Evolutionary conservation across 495 filamentous ascomycete genomes (phyloP).

Genomic region (Thermochaetoides thermophila): DNA sequence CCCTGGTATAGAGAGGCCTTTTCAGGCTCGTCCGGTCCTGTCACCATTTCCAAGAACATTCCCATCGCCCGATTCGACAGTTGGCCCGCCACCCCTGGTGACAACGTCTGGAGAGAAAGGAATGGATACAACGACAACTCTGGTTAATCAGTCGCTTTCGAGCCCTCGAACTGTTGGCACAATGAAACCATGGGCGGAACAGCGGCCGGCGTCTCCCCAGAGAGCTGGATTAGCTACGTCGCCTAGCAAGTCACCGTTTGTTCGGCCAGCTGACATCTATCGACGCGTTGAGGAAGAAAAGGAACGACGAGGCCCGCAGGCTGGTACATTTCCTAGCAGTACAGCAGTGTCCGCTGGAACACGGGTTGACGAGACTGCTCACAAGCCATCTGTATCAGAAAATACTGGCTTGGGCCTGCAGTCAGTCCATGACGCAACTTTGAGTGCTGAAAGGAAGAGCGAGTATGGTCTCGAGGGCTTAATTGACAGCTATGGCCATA

Average conservation of each 20-base stretch:
- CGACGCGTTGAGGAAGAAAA: conserved; percentile 47
- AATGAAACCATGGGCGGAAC: conserved; percentile 15
- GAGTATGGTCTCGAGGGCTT: conserved; percentile 38
- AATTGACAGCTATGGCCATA: conserved; percentile 11
- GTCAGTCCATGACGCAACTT: conserved; percentile 29
- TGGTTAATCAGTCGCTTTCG: conserved; percentile 7
- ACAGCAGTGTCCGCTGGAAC: no score
- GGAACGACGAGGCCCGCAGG: conserved; percentile 34
- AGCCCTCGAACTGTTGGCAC: conserved; percentile 1
- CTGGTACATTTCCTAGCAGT: no score
- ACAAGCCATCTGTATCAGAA: background rate
- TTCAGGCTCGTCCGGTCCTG: no score
- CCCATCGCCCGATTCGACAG: no score
- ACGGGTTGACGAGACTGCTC: no score
- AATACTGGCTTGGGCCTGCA: conserved; percentile 7
- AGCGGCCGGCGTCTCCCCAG: conserved; percentile 22
- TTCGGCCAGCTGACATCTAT: conserved; percentile 70
- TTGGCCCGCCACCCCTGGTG: no score
- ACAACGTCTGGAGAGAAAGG: no score
- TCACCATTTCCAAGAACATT: no score
- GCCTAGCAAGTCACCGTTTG: conserved; percentile 40
- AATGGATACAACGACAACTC: no score
- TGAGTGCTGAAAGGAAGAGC: conserved; percentile 43
- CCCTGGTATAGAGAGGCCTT: no score
- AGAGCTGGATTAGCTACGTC: conserved; percentile 11